Evolutionary conservation across 2,329 filamentous ascomycete genomes (phyloP), one percentile per base, ranked within the genome.

Genomic region (Fusarium praegraminearum): DNA sequence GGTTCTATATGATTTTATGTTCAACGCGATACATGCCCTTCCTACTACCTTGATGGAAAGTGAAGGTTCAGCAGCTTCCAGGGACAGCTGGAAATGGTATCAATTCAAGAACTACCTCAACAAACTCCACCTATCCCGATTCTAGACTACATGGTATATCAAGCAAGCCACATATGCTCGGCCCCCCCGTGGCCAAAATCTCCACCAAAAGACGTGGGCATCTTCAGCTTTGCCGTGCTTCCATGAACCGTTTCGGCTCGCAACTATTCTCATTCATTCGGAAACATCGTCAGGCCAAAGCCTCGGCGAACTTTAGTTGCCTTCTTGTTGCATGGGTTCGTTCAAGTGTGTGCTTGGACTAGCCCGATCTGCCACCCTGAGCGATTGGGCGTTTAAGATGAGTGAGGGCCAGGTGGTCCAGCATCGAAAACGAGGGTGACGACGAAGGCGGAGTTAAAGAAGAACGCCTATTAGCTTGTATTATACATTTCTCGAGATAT

Each of bases 1-100:
- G 62, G 54, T 35, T 45, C 45, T 61, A 49, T 56, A 63, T 40
- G 65, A 65, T 62, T 32, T 55, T 65, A 52, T 54, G 45, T 38
- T 45, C 40, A 54, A 24, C 53, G 57, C 30, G 46, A 54, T 47
- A 28, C 30, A 54, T 24, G 52, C 22, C 26, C 16, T 54, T 44
- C 24, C 40, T 46, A 38, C 35, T 54, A 40, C 41, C 43, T 46
- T 32, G 45, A 33, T 54, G 50, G 52, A 28, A 36, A 46, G n/a
- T 46, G 44, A 47, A 28, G 53, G 44, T 47, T 52, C 32, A 32
- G n/a, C 35, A 55, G 30, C 26, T 56, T 20, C 41, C 43, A 38
- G 15, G n/a, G 20, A 55, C 22, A 41, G 45, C 43, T 47, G 9
- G 33, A 52, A 38, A 57, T 54, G 15, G 22, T 32, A 38, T 62